These are phyloP conservation scores for Herpotrichia juniperi DNA, from an alignment of 2,329 filamentous ascomycete genomes.

Conservation along the genomic window DNA sequence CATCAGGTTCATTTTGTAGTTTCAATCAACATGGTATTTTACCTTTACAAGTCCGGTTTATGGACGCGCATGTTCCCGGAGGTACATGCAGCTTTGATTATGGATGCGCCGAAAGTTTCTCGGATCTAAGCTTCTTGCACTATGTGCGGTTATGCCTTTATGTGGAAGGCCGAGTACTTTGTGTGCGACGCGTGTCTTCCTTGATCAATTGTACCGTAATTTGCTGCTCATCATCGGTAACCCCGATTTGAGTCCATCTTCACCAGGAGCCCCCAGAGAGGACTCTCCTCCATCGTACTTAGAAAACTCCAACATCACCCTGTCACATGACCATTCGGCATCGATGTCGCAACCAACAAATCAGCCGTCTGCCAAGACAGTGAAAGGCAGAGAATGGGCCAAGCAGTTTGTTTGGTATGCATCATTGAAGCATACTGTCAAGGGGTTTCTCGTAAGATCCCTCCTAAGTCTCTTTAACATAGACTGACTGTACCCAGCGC, in stretches of 20 bases:
- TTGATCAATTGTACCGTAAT: neutral
- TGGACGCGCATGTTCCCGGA: neutral
- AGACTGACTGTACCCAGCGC: neutral
- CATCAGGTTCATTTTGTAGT: neutral
- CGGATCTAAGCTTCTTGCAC: neutral
- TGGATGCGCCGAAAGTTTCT: no score
- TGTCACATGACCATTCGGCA: neutral
- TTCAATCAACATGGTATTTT: neutral
- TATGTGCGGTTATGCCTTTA: neutral
- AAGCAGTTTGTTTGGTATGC: neutral
- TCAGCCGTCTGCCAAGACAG: neutral
- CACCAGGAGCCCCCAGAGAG: neutral
- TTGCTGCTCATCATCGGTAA: neutral
- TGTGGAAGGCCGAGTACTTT: neutral
- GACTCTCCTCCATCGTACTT: neutral
- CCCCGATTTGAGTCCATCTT: neutral
- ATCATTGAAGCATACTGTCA: neutral
- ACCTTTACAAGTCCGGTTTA: neutral
- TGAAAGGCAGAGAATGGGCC: neutral
- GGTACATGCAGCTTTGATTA: neutral
- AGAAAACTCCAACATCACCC: neutral
- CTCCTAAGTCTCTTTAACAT: neutral
- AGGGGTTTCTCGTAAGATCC: conserved; percentile 1
- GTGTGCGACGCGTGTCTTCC: neutral
- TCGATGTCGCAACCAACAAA: neutral